Conservation (phyloP, 805 yeast species). For the Saccharomycopsis fodiens region DNA sequence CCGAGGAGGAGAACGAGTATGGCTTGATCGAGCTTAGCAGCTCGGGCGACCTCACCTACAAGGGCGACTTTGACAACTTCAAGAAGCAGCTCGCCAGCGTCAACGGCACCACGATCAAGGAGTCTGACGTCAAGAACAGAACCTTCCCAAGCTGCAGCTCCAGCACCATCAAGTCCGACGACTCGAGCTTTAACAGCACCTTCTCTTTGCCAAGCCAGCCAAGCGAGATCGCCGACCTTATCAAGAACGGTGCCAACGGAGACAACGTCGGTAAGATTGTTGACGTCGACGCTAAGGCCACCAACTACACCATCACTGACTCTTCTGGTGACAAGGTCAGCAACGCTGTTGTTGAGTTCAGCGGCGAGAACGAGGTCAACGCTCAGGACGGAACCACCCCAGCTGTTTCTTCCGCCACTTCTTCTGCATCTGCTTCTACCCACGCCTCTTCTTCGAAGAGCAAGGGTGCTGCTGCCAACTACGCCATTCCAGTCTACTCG, state of each 20-base stretch:
- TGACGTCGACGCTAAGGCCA: constrained; percentile 31
- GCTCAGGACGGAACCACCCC: constrained; percentile 21
- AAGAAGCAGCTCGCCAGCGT: constrained; percentile 33
- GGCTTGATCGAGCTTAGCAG: constrained; percentile 59
- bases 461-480: constrained; percentile 24
- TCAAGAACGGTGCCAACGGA: constrained; percentile 40
- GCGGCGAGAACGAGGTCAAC: constrained; percentile 31
- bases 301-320: constrained; percentile 35
- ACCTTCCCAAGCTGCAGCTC: constrained; percentile 35
- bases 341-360: constrained; percentile 33
- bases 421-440: constrained; percentile 20
- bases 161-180: constrained; percentile 29
- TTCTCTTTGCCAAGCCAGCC: constrained; percentile 44
- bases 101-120: constrained; percentile 27
- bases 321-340: constrained; percentile 28
- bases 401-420: constrained; percentile 18
- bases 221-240: constrained; percentile 34
- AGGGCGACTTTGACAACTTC: constrained; percentile 46
- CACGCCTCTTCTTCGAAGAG: constrained; percentile 20
- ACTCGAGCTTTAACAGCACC: constrained; percentile 36
- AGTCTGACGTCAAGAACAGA: constrained; percentile 29
- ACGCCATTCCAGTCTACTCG: constrained; percentile 2
- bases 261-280: constrained; percentile 39
- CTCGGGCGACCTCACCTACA: constrained; percentile 33
- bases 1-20: constrained; percentile 67